A percentile compares a stretch with the other conserved stretches of the same genome.
Conservation (phyloP, 441 rosid genomes). For the Euphorbia schlechtendalii region DNA sequence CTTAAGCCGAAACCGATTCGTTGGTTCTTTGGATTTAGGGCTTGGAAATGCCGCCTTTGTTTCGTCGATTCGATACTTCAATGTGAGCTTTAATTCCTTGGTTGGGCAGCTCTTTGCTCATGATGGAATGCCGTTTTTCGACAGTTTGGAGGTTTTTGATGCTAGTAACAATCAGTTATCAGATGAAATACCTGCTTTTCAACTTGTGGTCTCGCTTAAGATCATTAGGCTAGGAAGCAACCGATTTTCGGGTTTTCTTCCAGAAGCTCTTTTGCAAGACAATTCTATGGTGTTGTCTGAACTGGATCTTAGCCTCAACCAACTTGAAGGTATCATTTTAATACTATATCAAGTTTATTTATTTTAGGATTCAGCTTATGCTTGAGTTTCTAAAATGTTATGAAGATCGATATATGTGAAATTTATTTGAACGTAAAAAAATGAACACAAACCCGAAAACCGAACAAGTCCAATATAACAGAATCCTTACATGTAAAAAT, state of each 20-base stretch:
- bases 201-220: conserved; percentile 62
- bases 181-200: conserved; percentile 58
- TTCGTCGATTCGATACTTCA: conserved; percentile 53
- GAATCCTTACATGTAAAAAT: too few relatives aligned
- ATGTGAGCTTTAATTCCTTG: conserved; percentile 57
- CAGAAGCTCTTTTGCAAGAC: conserved; percentile 60
- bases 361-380: not conserved
- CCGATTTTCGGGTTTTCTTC: conserved; percentile 53
- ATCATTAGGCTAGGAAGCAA: conserved; percentile 63
- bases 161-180: conserved; percentile 59
- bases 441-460: too few relatives aligned
- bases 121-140: conserved; percentile 73
- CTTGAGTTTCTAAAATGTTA: not conserved
- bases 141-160: conserved; percentile 83
- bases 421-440: too few relatives aligned
- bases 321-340: conserved; percentile 55
- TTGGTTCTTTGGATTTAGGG: conserved; percentile 67
- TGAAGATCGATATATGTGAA: not conserved
- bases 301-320: conserved; percentile 78
- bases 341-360: not conserved
- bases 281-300: conserved; percentile 53
- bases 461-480: too few relatives aligned
- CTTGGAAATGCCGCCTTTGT: conserved; percentile 52
- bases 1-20: conserved; percentile 57
- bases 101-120: conserved; percentile 63